Base-by-base conservation (phyloP, 2,329 filamentous ascomycete species). In the Hymenoscyphus linearis region DNA sequence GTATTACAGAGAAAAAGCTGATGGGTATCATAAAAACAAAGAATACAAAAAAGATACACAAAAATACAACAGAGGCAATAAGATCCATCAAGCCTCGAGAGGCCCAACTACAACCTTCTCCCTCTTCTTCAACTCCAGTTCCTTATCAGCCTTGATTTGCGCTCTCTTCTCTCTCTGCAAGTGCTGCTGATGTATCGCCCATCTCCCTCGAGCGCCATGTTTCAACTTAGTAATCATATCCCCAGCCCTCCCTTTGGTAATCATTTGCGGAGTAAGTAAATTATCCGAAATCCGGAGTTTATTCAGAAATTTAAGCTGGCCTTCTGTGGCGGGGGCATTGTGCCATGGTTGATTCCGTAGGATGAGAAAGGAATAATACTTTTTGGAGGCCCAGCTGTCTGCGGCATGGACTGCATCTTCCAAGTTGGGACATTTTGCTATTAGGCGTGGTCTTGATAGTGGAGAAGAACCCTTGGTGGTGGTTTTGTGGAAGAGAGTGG, bases 171-270 rank as follows among this genome's bases (percentile, higher is more conserved):
- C 76, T 57, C 80, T 81, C 52, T 78, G 82, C 71, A 81, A 85
- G 59, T 80, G 76, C 0, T 76, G 77, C 69, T 82, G 79, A 61
- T 83, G 75, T 36, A 70, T 78, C 27, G 79, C 77, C 71, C 82
- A 91, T 76, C 76, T 84, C 64, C 76, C 89, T 74, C 79, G 84
- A 0, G 90, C 91, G 0, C 93, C 93, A 72, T 95, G 89, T 73
- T 88, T 93, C 64, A 96, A 72, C 74, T 96, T 96, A 7, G 91
- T 96, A 66, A 98, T 96, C 88, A 96, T 93, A 72, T 97, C 93
- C 4, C 82, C 82, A 4, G 92, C 93, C 71, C 85, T 85, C 7
- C 93, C 93, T 71, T 93, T 95, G 14, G 83, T 92, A 61, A 96
- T 69, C 31, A 86, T 81, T 0, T 76, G 75, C 0, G 75, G 67